phyloP scores from a whole-genome alignment of 257 asterid species.

The Jacaranda mimosifolia region DNA sequence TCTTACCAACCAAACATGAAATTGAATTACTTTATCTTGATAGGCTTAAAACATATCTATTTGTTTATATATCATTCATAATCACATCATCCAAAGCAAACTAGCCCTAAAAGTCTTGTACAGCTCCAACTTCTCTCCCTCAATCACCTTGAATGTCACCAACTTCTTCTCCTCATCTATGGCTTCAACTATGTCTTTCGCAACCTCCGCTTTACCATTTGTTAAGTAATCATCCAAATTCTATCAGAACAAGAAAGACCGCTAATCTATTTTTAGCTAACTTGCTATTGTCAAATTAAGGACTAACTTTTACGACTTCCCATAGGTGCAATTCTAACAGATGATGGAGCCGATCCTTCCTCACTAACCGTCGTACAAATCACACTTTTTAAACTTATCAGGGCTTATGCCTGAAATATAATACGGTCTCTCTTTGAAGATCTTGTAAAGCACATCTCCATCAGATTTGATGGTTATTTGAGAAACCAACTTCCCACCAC shows the following conservation, averaged over 20 bases:
- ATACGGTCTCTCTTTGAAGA: slow-evolving; percentile 37
- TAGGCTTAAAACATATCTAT: too few relatives aligned
- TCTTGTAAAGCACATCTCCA: slow-evolving; percentile 44
- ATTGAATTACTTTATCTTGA: too few relatives aligned
- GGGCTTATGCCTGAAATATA: slow-evolving; percentile 38
- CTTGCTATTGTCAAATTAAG: too few relatives aligned
- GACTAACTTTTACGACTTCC: too few relatives aligned
- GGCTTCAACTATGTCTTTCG: slow-evolving; percentile 48
- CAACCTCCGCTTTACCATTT: slow-evolving; percentile 46
- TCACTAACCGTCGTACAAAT: neutral
- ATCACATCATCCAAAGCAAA: too few relatives aligned
- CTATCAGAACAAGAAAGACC: too few relatives aligned
- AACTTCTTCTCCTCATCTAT: slow-evolving; percentile 51
- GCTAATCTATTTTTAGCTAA: too few relatives aligned
- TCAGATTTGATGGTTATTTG: slow-evolving; percentile 29
- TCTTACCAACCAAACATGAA: too few relatives aligned
- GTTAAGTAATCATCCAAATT: neutral
- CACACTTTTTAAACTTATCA: slow-evolving; percentile 24
- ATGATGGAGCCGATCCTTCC: too few relatives aligned
- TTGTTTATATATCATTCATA: too few relatives aligned
- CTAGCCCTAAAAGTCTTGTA: slow-evolving; percentile 52
- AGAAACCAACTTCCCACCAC: slow-evolving; percentile 35
- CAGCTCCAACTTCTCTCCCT: slow-evolving; percentile 50
- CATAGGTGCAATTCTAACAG: too few relatives aligned
- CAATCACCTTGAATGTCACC: slow-evolving; percentile 42